phyloP scores from a whole-genome alignment of 2,329 filamentous ascomycete genomes.

The Xylariaceae sp. region DNA sequence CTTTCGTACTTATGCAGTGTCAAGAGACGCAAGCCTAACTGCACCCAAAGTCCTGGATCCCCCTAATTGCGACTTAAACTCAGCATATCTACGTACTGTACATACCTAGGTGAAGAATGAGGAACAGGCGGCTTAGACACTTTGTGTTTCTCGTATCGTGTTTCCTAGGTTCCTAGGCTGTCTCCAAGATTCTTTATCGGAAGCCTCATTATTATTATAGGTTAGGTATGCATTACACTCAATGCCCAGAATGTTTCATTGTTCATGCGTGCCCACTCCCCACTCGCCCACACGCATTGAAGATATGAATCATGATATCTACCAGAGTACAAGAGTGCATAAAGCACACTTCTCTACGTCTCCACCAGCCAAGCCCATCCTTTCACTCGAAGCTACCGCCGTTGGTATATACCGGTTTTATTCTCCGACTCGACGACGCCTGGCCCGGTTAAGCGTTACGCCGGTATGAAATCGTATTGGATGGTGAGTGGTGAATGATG shows the following conservation, averaged over 20 bases:
- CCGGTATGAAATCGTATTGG: neutral
- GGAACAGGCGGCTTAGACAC: no score
- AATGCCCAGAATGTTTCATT: neutral
- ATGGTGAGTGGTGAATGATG: neutral
- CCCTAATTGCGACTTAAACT: constrained; percentile 10
- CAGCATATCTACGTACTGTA: neutral
- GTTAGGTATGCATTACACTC: neutral
- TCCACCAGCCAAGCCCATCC: no score
- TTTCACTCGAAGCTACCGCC: no score
- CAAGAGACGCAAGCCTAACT: constrained; percentile 18
- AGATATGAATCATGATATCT: no score
- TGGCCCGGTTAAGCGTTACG: neutral
- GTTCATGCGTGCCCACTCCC: neutral
- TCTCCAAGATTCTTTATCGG: no score
- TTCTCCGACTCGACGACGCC: constrained; percentile 20
- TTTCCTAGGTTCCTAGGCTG: no score
- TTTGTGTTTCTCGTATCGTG: no score
- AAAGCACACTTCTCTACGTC: no score
- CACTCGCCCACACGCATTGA: neutral
- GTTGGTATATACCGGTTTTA: constrained; percentile 9
- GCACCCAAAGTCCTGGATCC: constrained; percentile 24
- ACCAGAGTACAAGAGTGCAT: no score
- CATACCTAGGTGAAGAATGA: constrained; percentile 7
- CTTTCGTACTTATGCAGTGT: constrained; percentile 14
- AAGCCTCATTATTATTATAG: no score